Conservation (phyloP, 2,329 filamentous ascomycete genomes). For the Lecanicillium sp. region DNA sequence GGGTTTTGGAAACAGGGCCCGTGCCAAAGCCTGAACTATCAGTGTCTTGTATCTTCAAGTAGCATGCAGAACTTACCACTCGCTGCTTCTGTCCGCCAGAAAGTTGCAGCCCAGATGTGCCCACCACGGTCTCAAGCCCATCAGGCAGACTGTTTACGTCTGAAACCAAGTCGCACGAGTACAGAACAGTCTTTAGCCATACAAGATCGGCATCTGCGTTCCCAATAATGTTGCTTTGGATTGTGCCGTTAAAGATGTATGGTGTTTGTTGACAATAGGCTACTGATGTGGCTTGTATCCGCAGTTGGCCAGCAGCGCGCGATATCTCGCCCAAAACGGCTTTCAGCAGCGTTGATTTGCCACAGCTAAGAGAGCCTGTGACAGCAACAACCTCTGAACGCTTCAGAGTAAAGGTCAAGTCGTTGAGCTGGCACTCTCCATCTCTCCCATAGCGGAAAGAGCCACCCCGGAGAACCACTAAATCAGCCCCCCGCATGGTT, state of each 20-base stretch:
- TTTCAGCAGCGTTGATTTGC: slow-evolving; percentile 7
- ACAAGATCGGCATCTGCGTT: background rate
- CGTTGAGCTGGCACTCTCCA: slow-evolving; percentile 3
- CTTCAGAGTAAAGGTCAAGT: slow-evolving; percentile 3
- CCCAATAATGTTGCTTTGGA: background rate
- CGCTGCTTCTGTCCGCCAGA: slow-evolving; percentile 9
- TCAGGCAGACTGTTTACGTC: background rate
- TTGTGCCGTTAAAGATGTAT: slow-evolving; percentile 8
- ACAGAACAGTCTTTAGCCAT: background rate
- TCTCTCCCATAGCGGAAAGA: background rate
- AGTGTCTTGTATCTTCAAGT: background rate
- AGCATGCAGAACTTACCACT: background rate
- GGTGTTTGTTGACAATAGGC: slow-evolving; percentile 4
- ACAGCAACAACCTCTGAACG: slow-evolving; percentile 1
- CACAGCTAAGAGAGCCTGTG: background rate
- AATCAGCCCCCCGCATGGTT: background rate
- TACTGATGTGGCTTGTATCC: background rate
- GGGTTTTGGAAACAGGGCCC: background rate
- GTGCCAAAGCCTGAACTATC: slow-evolving; percentile 15
- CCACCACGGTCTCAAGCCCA: slow-evolving; percentile 4
- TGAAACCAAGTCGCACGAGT: slow-evolving; percentile 1
- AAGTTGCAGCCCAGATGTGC: slow-evolving; percentile 6
- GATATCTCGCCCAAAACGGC: background rate
- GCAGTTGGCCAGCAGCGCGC: background rate
- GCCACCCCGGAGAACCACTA: background rate